These are phyloP conservation scores for Onygena corvina DNA, from an alignment of 2,329 filamentous ascomycete species.

Conservation along the genomic window DNA sequence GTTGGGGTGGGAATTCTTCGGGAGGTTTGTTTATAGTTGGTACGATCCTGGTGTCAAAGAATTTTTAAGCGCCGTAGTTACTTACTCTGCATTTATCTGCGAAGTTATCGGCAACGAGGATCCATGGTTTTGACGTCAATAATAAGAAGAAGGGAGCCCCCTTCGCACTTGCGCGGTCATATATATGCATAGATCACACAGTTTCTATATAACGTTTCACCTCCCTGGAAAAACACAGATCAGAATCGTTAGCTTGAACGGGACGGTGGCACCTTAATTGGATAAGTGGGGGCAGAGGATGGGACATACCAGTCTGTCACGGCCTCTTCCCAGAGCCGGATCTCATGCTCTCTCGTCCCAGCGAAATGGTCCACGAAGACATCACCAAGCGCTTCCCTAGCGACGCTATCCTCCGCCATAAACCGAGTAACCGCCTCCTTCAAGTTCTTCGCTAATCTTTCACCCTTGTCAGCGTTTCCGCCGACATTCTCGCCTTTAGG, in stretches of 20 bases:
- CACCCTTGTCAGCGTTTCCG: slow-evolving; percentile 55
- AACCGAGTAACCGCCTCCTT: slow-evolving; percentile 76
- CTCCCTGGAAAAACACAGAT: slow-evolving; percentile 44
- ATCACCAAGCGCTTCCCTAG: slow-evolving; percentile 87
- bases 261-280: background rate
- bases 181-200: slow-evolving; percentile 35
- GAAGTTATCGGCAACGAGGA: no score
- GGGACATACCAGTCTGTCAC: slow-evolving; percentile 83
- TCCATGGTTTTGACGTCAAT: no score
- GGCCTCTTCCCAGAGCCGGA: slow-evolving; percentile 83
- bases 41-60: no score
- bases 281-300: background rate
- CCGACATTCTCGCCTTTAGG: slow-evolving; percentile 77
- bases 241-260: slow-evolving; percentile 1
- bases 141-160: no score
- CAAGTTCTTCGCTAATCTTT: slow-evolving; percentile 68
- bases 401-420: slow-evolving; percentile 64
- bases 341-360: slow-evolving; percentile 83
- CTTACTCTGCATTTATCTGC: no score
- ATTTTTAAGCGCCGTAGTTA: no score
- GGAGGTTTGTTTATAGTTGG: no score
- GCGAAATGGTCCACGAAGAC: slow-evolving; percentile 93
- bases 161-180: background rate
- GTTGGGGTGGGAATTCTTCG: no score
- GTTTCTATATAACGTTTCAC: slow-evolving; percentile 67